These are phyloP conservation scores for Sclerotinia minor DNA, from an alignment of 2,329 filamentous ascomycete genomes.

Conservation along the genomic window DNA sequence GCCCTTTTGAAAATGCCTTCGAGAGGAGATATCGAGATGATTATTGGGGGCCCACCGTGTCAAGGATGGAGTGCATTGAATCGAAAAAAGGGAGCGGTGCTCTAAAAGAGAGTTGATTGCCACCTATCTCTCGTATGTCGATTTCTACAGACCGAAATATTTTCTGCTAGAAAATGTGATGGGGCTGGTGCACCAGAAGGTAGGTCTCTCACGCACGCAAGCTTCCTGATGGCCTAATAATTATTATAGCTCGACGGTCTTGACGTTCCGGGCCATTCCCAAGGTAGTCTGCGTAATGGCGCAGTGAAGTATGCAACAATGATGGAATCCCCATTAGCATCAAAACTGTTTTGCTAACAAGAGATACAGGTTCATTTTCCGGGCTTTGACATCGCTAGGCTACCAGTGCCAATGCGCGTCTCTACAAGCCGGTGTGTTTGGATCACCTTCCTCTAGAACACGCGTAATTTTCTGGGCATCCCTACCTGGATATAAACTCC, in stretches of 20 bases:
- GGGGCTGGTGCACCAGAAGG: slow-evolving; percentile 25
- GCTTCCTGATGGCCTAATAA: neutral
- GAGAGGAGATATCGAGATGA: slow-evolving; percentile 28
- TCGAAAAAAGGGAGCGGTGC: slow-evolving; percentile 25
- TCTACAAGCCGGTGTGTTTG: slow-evolving; percentile 29
- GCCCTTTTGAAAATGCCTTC: slow-evolving; percentile 23
- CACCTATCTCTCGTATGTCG: slow-evolving; percentile 31
- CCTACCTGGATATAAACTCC: slow-evolving; percentile 26
- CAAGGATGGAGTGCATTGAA: slow-evolving; percentile 29
- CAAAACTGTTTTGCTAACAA: slow-evolving; percentile 15
- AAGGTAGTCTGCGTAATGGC: neutral
- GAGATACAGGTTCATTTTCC: slow-evolving; percentile 30
- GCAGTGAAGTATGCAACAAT: slow-evolving; percentile 25
- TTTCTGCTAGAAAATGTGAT: slow-evolving; percentile 36
- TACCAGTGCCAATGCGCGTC: slow-evolving; percentile 32
- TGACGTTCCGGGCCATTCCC: neutral
- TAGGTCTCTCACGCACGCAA: neutral
- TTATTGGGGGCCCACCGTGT: slow-evolving; percentile 29
- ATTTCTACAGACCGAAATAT: slow-evolving; percentile 36
- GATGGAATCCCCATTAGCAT: neutral
- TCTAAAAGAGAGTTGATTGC: slow-evolving; percentile 32
- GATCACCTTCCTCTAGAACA: slow-evolving; percentile 27
- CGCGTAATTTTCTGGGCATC: slow-evolving; percentile 33
- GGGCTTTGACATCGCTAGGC: slow-evolving; percentile 29
- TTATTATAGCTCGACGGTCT: slow-evolving; percentile 1